These are phyloP conservation scores for Yamadazyma epiphylla DNA, from an alignment of 1,139 yeast genomes.

Conservation along the genomic window DNA sequence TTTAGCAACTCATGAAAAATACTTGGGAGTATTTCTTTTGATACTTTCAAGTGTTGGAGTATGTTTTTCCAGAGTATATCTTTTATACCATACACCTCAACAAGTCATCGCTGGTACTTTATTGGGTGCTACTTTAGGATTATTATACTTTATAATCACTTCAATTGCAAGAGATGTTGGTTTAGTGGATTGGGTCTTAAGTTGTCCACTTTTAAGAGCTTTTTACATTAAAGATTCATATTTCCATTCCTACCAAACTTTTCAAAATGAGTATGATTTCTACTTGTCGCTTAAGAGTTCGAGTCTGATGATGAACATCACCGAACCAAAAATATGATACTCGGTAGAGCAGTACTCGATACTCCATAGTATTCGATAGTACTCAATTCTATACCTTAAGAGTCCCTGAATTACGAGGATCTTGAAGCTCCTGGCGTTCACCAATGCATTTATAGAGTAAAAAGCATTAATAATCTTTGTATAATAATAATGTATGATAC, in stretches of 20 bases:
- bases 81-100: slow-evolving; percentile 66
- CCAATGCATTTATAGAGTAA: background rate
- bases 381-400: too few species aligned
- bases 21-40: slow-evolving; percentile 20
- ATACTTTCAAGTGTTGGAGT: slow-evolving; percentile 43
- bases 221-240: slow-evolving; percentile 59
- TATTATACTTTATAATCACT: slow-evolving; percentile 52
- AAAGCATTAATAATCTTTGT: too few species aligned
- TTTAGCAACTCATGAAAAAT: slow-evolving; percentile 18
- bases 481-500: background rate
- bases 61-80: slow-evolving; percentile 70
- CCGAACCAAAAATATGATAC: too few species aligned
- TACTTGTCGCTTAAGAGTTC: slow-evolving; percentile 12
- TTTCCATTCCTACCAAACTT: slow-evolving; percentile 39
- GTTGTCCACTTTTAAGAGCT: slow-evolving; percentile 40
- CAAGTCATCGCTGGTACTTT: slow-evolving; percentile 76
- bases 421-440: too few species aligned
- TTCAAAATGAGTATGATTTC: slow-evolving; percentile 32
- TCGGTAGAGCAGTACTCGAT: too few species aligned
- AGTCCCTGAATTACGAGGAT: too few species aligned
- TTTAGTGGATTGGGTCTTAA: slow-evolving; percentile 53
- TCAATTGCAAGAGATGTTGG: slow-evolving; percentile 57
- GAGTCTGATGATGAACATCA: slow-evolving; percentile 4
- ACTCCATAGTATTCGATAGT: too few species aligned
- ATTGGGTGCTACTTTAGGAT: slow-evolving; percentile 60